Evolutionary conservation across 2,329 filamentous ascomycete species (phyloP), one percentile per base, ranked within the genome.

Genomic region (Zopfia rhizophila): DNA sequence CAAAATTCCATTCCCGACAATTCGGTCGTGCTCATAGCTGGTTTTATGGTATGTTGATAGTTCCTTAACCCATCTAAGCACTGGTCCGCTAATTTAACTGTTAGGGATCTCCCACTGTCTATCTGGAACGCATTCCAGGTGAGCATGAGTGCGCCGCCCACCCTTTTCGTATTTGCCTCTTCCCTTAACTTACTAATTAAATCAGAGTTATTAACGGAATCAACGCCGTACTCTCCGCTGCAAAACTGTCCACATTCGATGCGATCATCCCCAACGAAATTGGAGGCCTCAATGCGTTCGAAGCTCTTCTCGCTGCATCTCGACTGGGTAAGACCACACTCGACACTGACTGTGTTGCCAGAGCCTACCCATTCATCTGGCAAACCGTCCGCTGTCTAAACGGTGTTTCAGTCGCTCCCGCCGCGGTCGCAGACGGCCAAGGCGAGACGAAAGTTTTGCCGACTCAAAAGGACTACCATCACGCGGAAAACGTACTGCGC

Each of bases 191-290:
- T 56, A 75, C 85, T 0, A 74, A 77, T 1, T 81, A 80, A 10
- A 77, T 83, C 55, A 83, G 86, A 61, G 72, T 69, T 5, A 62
- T 70, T 4, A 59, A 72, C 33, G 73, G 74, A 1, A 66, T 74
- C 30, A 50, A 58, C 3, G 81, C 82, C 56, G 70, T 87, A 8
- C 83, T 80, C 65, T 77, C 79, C 35, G 77, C 79, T 19, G 72
- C 78, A n/a, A 47, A 58, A 35, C 69, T 74, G 25, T 62, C 67
- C 12, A 61, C 64, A 1, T 77, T 81, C 16, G 80, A 83, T 14
- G 81, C 82, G 25, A 80, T 87, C 50, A 82, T 88, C 50, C 78
- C 82, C 1, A 65, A 87, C 8, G 85, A 88, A 57, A 85, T 88
- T 41, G 86, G 86, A n/a, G 85, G 86, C 5, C 79, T 78, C 4